Conservation (phyloP, 1,139 yeast genomes). For the Ashbya aceris region DNA sequence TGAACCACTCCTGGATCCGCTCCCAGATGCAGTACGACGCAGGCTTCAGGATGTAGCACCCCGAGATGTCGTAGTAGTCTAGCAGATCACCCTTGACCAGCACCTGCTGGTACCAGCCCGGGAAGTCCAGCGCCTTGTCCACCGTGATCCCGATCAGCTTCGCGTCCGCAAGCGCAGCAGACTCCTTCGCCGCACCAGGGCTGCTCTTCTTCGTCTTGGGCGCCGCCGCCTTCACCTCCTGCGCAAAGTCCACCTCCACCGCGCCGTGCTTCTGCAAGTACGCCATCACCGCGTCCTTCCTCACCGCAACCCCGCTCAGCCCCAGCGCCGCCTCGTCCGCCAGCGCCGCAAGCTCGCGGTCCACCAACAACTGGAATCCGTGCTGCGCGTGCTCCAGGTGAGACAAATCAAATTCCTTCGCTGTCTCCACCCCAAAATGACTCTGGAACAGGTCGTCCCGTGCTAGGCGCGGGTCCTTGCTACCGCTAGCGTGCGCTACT, state of each 20-base stretch:
- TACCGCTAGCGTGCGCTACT: slow-evolving; percentile 59
- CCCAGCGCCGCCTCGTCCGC: slow-evolving; percentile 38
- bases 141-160: slow-evolving; percentile 94
- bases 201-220: slow-evolving; percentile 10
- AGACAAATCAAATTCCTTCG: slow-evolving; percentile 62
- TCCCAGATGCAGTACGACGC: slow-evolving; percentile 95
- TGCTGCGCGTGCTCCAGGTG: slow-evolving; percentile 45
- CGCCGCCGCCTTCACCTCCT: slow-evolving; percentile 32
- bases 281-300: slow-evolving; percentile 41
- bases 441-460: slow-evolving; percentile 66
- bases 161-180: slow-evolving; percentile 72
- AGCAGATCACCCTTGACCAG: slow-evolving; percentile 95
- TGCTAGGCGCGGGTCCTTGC: slow-evolving; percentile 83
- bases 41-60: slow-evolving; percentile 97
- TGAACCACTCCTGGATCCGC: slow-evolving; percentile 80
- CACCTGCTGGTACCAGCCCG: slow-evolving; percentile 96
- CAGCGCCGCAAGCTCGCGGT: slow-evolving; percentile 40
- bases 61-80: slow-evolving; percentile 97
- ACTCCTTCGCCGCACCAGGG: slow-evolving; percentile 9
- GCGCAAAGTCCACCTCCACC: slow-evolving; percentile 51
- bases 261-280: slow-evolving; percentile 46
- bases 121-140: slow-evolving; percentile 83
- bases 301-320: slow-evolving; percentile 48
- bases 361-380: slow-evolving; percentile 60
- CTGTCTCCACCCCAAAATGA: slow-evolving; percentile 47